Conservation (phyloP, 129 eudicot genomes). For the Tagetes patula region DNA sequence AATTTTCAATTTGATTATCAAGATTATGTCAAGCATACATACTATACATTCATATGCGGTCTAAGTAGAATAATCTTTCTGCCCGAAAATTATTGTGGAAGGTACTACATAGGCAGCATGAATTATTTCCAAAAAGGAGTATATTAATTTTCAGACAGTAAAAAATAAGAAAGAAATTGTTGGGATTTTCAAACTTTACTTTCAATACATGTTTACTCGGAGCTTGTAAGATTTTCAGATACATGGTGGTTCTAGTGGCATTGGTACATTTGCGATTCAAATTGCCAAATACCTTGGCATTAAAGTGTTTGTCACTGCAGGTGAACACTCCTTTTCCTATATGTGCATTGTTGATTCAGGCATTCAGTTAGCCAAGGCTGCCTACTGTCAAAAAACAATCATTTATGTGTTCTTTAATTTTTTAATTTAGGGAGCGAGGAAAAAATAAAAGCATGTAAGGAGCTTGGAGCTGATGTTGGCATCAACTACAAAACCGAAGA, state of each 20-base stretch:
- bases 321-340: slow-evolving; percentile 28
- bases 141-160: not conserved
- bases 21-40: not conserved
- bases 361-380: not conserved
- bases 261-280: slow-evolving; percentile 97
- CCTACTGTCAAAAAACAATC: not conserved
- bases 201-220: not conserved
- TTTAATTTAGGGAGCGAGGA: slow-evolving; percentile 72
- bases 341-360: not conserved
- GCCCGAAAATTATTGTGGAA: not conserved
- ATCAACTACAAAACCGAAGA: slow-evolving; percentile 96
- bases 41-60: not conserved
- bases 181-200: not conserved
- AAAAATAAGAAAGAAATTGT: not conserved
- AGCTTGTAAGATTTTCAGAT: slow-evolving; percentile 48
- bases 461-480: slow-evolving; percentile 91
- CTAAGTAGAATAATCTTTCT: not conserved
- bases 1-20: not conserved
- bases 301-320: slow-evolving; percentile 93
- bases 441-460: slow-evolving; percentile 80
- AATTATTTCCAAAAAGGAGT: not conserved
- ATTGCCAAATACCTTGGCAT: slow-evolving; percentile 71
- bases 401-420: not conserved
- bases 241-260: slow-evolving; percentile 97
- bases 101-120: not conserved